Base-by-base conservation (phyloP, 2,329 filamentous ascomycete genomes). In the Fusarium drepaniforme region DNA sequence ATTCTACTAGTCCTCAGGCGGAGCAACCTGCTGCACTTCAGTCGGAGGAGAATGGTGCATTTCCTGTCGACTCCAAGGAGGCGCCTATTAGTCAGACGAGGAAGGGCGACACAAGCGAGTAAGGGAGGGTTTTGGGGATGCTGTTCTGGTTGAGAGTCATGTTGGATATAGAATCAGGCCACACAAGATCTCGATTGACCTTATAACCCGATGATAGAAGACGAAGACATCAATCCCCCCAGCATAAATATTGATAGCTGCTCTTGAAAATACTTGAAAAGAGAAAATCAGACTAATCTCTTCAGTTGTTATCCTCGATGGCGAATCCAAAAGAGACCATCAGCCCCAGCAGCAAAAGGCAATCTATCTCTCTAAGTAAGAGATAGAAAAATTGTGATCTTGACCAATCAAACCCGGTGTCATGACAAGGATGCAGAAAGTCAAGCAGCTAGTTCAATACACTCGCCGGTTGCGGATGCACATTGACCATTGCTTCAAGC, bases 1-100 rank as follows among this genome's bases (percentile, higher is more conserved):
- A 15, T 3, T 23, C 37, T 8, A 8, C n/a, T 9, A 66, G 63
- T 38, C 63, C 63, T 23, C 63, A 66, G n/a, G 63, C 63, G 4
- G 63, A 66, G 13, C n/a, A 59, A 3, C 63, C 63, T 4, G 51
- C 63, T 8, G 13, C 38, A 11, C 37, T 60, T 16, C 28, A 66
- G 42, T 62, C 59, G 7, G 63, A 59, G 21, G 63, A 65, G 49
- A 25, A 46, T 42, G 63, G 63, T 30, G 46, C 28, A 25, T 30
- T 30, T 8, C 28, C 37, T 37, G 30, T 38, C 5, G 51, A 65
- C 21, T 42, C 63, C 6, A 66, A 66, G 30, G 40, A 25, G 16
- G 21, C 38, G 1, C 51, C 38, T n/a, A 15, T 60, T 1, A 58
- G 40, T 5, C 30, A 59, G 23, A 37, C 63, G 15, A 59, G 63